Conservation (phyloP, 208 protist genomes). For the Endotrypanum monterogeii region DNA sequence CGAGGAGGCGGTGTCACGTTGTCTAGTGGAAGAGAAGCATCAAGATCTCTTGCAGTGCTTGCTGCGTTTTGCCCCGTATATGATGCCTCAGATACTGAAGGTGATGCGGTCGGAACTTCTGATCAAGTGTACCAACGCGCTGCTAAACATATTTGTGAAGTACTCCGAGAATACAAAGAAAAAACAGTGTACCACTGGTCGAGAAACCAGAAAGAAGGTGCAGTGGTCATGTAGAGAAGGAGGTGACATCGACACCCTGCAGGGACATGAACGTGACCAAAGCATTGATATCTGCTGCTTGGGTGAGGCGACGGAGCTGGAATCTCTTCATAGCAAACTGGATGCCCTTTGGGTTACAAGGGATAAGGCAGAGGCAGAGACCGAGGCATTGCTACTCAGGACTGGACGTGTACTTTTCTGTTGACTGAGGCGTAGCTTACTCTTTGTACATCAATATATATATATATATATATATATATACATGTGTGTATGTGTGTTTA, state of each 20-base stretch:
- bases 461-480: not conserved
- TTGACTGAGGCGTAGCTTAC: not conserved
- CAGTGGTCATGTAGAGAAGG: not conserved
- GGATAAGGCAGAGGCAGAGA: slow-evolving; percentile 10
- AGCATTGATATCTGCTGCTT: not conserved
- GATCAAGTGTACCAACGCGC: not conserved
- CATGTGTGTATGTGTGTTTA: no score
- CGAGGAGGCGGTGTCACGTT: not conserved
- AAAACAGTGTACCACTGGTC: not conserved
- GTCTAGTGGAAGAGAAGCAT: not conserved
- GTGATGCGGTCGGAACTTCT: not conserved
- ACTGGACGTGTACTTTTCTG: slow-evolving; percentile 15
- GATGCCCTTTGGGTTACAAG: slow-evolving; percentile 11
- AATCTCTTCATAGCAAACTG: not conserved
- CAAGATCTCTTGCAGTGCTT: slow-evolving; percentile 15
- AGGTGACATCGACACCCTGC: not conserved
- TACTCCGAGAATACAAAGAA: not conserved
- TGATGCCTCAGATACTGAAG: not conserved
- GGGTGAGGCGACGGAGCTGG: not conserved
- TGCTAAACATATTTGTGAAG: not conserved
- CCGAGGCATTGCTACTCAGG: slow-evolving; percentile 11
- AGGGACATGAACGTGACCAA: not conserved
- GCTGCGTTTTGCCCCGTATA: slow-evolving; percentile 1
- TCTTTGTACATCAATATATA: not conserved
- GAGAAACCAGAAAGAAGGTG: not conserved